phyloP scores from a whole-genome alignment of 139 green algal genomes.

The Coelastrella sp. region DNA sequence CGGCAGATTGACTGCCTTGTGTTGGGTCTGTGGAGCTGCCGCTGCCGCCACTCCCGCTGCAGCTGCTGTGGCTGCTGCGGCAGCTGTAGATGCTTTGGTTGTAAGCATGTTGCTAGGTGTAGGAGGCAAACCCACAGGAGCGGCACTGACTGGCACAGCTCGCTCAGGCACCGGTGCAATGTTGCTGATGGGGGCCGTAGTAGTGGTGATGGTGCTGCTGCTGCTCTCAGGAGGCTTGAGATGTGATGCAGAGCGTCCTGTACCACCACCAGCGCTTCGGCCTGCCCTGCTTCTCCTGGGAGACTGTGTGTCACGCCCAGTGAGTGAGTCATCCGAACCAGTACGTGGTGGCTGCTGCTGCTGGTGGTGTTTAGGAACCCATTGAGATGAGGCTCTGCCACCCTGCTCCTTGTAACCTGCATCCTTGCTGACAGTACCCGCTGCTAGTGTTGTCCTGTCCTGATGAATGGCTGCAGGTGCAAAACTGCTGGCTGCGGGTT shows the following conservation, averaged over 20 bases:
- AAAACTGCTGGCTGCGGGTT: slow-evolving; percentile 16
- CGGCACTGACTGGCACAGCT: neutral
- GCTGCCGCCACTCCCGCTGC: neutral
- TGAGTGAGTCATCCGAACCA: neutral
- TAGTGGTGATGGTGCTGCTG: neutral
- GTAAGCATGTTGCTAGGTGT: slow-evolving; percentile 14
- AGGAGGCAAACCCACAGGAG: slow-evolving; percentile 16
- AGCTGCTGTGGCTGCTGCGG: slow-evolving; percentile 11
- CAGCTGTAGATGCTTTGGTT: neutral
- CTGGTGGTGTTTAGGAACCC: neutral
- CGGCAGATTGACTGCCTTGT: slow-evolving; percentile 32
- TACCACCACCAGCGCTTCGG: neutral
- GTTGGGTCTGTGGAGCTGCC: slow-evolving; percentile 4
- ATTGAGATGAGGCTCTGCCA: neutral
- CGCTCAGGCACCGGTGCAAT: neutral
- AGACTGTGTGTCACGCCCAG: neutral
- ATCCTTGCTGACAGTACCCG: neutral
- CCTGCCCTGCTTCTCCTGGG: neutral
- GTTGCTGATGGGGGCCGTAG: neutral
- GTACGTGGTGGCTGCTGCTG: neutral
- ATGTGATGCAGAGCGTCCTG: neutral
- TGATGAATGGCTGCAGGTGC: neutral
- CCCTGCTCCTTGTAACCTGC: neutral
- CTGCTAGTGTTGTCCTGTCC: neutral
- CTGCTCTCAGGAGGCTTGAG: slow-evolving; percentile 6